Evolutionary conservation across 192 early-diverging fungal species (phyloP), one percentile per base, ranked within the genome.

Genomic region (Spizellomyces sp.): DNA sequence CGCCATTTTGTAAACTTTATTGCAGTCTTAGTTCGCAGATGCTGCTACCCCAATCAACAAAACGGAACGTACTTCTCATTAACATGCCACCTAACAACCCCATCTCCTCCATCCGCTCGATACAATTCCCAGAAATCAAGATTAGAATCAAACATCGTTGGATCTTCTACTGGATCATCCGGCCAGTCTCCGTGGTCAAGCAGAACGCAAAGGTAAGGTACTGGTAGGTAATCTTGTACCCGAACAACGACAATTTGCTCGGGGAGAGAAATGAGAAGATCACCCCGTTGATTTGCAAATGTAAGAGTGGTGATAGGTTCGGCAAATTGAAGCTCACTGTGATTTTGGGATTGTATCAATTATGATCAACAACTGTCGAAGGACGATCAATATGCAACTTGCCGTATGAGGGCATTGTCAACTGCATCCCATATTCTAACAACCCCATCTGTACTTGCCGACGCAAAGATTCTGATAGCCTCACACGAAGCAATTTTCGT

Each of bases 261-360:
- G 0, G 77, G 10, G 10, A 86, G 48, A 9, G 68, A 73, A 19
- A 86, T 68, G 1, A 86, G 72, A 8, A 86, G 69, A 57, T 86
- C 84, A 5, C 78, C 82, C 17, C 79, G 73, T 2, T 27, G 50
- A 67, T 86, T 86, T 36, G 65, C 71, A 70, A 86, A 84, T 19
- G 41, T 22, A 6, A 86, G 48, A 14, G 75, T 54, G 19, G 50
- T 47, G 8, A 86, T 45, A 21, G 78, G 66, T 14, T 79, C 78
- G 48, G 74, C 75, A 61, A 86, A 86, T 59, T 86, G 84, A 5
- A 86, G 76, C 70, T 86, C 84, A 47, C 83, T 83, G 62, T 7
- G 58, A 17, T 61, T 15, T 12, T 3, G 59, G 59, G 12, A 36
- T 27, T n/a, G 1, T 54, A 54, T 54, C 50, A n/a, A 54, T 12